phyloP scores from a whole-genome alignment of 78 protist genomes.

The Dictyostelium intermedium region DNA sequence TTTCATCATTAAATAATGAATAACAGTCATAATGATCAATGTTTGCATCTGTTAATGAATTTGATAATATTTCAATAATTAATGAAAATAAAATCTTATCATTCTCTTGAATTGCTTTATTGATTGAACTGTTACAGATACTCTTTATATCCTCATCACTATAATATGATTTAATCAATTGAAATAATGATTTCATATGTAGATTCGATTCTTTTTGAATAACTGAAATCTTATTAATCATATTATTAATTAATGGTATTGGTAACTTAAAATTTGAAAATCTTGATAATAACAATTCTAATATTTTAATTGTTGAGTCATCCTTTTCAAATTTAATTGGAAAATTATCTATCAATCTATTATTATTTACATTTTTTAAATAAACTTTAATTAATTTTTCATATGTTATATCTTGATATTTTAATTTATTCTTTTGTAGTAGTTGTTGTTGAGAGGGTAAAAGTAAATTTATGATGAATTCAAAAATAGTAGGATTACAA shows the following conservation, averaged over 20 bases:
- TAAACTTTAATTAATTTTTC: too few species aligned
- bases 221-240: background rate
- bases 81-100: background rate
- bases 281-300: background rate
- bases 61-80: background rate
- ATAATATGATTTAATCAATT: too few species aligned
- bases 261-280: background rate
- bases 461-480: background rate
- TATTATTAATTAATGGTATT: too few species aligned
- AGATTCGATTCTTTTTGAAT: background rate
- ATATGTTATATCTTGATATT: too few species aligned
- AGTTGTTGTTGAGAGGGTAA: background rate
- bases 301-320: background rate
- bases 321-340: background rate
- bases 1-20: background rate
- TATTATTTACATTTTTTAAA: too few species aligned
- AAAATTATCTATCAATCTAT: too few species aligned
- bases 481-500: background rate
- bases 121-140: background rate
- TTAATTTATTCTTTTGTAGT: background rate
- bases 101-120: background rate
- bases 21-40: too few species aligned
- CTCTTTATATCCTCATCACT: background rate
- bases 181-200: background rate
- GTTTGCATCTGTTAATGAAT: too few species aligned